Percentiles rank a stretch among this genome's conserved stretches.
Conservation (phyloP, 106 monocot genomes). For the Alisma plantagoaquatica region DNA sequence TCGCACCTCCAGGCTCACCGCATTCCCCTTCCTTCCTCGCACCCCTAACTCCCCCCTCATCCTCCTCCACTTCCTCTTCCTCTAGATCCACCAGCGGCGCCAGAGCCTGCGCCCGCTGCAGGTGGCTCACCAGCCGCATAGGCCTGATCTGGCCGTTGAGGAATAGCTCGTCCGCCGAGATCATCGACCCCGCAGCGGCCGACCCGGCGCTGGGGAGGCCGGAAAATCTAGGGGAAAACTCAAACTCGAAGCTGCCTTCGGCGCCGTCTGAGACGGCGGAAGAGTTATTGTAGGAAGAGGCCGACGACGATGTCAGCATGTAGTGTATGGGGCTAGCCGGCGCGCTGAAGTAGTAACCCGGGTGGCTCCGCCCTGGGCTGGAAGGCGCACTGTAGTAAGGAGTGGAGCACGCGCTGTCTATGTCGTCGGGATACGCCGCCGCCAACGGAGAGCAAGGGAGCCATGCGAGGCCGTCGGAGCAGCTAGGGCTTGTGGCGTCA, state of each 20-base stretch:
- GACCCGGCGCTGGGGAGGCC: background rate
- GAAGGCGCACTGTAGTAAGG: conserved; percentile 64
- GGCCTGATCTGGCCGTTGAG: conserved; percentile 82
- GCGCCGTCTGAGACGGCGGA: conserved; percentile 1
- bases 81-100: conserved; percentile 45
- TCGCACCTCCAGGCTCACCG: conserved; percentile 2
- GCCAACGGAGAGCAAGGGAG: no score
- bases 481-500: background rate
- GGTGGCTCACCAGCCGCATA: conserved; percentile 54
- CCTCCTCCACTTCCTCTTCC: conserved; percentile 23
- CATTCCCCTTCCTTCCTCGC: background rate
- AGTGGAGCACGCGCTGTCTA: conserved; percentile 21
- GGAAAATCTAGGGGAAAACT: conserved; percentile 39
- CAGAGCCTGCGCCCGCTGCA: conserved; percentile 39
- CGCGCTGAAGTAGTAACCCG: conserved; percentile 59
- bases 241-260: conserved; percentile 40
- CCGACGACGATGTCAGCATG: conserved; percentile 29
- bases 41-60: background rate
- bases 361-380: conserved; percentile 34
- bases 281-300: background rate
- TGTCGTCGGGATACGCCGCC: no score
- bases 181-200: conserved; percentile 32
- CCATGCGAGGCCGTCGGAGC: no score
- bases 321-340: conserved; percentile 79
- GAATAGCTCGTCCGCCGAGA: conserved; percentile 81